Evolutionary conservation across 1,284 basidiomycete species (phyloP).

Genomic region (Cutaneotrichosporon sp.): DNA sequence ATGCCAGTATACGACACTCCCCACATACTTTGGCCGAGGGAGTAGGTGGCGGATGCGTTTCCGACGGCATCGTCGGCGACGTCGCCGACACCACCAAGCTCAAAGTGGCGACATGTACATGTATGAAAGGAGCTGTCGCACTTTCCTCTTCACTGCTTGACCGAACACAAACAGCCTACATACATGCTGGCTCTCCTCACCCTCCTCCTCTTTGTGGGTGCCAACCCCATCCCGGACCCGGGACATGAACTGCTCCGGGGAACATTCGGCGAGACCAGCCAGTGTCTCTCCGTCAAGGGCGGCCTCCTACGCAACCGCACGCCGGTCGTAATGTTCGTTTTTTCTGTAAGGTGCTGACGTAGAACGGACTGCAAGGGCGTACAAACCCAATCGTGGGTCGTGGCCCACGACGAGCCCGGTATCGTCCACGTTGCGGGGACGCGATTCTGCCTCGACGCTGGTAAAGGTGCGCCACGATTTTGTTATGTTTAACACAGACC

Average conservation of each 20-base stretch:
- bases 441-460: conserved; percentile 40
- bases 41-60: too few species aligned
- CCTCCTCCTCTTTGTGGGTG: conserved; percentile 15
- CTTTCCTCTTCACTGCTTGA: too few species aligned
- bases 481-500: conserved; percentile 7
- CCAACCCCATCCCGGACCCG: conserved; percentile 17
- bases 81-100: too few species aligned
- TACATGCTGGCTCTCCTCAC: conserved; percentile 13
- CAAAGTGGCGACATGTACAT: too few species aligned
- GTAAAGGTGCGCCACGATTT: conserved; percentile 9
- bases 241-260: conserved; percentile 36
- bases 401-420: conserved; percentile 25
- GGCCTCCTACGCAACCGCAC: conserved; percentile 24
- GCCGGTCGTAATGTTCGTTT: conserved; percentile 20
- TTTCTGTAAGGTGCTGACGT: background rate
- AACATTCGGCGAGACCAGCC: conserved; percentile 28
- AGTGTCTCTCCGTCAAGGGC: conserved; percentile 36
- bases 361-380: conserved; percentile 37
- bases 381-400: conserved; percentile 34
- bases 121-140: too few species aligned
- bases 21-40: too few species aligned
- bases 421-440: conserved; percentile 32
- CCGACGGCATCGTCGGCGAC: too few species aligned
- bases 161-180: background rate
- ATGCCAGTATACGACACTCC: too few species aligned